These are phyloP conservation scores for Sanghuangporus sanghuang DNA, from an alignment of 1,284 basidiomycete species.

Conservation along the genomic window DNA sequence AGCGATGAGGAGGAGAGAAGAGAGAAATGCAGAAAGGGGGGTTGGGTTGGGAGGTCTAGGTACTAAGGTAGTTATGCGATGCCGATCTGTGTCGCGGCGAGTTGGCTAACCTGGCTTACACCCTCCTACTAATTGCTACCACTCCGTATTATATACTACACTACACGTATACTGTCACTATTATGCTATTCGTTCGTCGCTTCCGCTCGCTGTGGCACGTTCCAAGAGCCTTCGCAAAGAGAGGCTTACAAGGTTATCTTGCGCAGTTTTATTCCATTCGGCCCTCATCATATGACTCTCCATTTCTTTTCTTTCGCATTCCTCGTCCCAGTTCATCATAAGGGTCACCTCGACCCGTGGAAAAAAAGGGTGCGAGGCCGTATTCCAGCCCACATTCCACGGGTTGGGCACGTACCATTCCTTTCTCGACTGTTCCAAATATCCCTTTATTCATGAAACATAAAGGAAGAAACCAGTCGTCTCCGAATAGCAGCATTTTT, in stretches of 20 bases:
- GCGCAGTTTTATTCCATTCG: not conserved
- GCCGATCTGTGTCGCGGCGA: slow-evolving; percentile 9
- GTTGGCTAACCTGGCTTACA: not conserved
- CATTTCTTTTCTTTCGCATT: not conserved
- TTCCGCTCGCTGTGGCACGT: not conserved
- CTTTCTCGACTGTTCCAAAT: not conserved
- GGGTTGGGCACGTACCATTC: not conserved
- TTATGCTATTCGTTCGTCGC: not conserved
- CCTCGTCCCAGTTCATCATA: not conserved
- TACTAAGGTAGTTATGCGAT: slow-evolving; percentile 4
- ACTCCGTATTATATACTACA: not conserved
- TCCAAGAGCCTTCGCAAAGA: too few relatives aligned
- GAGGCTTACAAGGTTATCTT: too few relatives aligned
- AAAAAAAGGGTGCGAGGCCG: not conserved
- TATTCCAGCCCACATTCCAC: not conserved
- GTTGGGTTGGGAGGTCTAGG: not conserved
- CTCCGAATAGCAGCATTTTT: not conserved
- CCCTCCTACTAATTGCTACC: not conserved
- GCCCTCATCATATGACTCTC: slow-evolving; percentile 3
- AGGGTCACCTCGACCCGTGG: too few relatives aligned
- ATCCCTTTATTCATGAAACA: not conserved
- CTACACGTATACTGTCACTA: not conserved
- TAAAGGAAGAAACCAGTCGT: not conserved
- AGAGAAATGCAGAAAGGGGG: slow-evolving; percentile 5
- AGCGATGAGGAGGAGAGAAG: slow-evolving; percentile 9